These are phyloP conservation scores for Pichia sp. DNA, from an alignment of 1,139 yeast genomes.

Conservation along the genomic window DNA sequence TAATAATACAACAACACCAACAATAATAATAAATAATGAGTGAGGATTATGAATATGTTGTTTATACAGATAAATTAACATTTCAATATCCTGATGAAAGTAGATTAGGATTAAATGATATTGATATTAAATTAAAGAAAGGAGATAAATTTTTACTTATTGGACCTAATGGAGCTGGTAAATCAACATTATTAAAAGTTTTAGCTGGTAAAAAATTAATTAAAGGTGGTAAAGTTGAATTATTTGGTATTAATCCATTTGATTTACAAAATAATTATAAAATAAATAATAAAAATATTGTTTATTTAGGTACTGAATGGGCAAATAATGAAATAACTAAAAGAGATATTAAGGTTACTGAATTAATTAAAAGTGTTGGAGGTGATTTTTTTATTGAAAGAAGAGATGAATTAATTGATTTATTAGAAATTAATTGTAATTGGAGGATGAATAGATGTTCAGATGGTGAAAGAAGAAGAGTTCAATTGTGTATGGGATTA, in stretches of 20 bases:
- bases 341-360: conserved; percentile 81
- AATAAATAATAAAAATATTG: conserved; percentile 43
- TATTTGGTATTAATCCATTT: conserved; percentile 87
- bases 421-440: conserved; percentile 74
- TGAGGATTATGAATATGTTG: conserved; percentile 34
- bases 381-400: conserved; percentile 69
- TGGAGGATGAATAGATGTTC: conserved; percentile 94
- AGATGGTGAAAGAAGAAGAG: conserved; percentile 93
- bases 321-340: conserved; percentile 86
- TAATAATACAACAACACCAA: too few species aligned
- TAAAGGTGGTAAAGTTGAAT: conserved; percentile 56
- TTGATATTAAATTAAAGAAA: conserved; percentile 56
- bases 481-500: conserved; percentile 89
- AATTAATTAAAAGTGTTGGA: conserved; percentile 76
- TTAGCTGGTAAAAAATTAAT: conserved; percentile 90
- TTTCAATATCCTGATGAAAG: conserved; percentile 61
- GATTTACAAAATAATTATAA: conserved; percentile 36
- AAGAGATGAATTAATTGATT: conserved; percentile 64
- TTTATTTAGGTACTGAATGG: conserved; percentile 97
- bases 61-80: conserved; percentile 58
- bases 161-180: conserved; percentile 98
- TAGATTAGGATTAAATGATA: conserved; percentile 64
- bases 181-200: conserved; percentile 76
- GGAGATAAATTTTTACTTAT: conserved; percentile 70
- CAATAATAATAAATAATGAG: too few species aligned